phyloP scores from a whole-genome alignment of 177 flowering plant genomes.

The Tripterygium wilfordii region DNA sequence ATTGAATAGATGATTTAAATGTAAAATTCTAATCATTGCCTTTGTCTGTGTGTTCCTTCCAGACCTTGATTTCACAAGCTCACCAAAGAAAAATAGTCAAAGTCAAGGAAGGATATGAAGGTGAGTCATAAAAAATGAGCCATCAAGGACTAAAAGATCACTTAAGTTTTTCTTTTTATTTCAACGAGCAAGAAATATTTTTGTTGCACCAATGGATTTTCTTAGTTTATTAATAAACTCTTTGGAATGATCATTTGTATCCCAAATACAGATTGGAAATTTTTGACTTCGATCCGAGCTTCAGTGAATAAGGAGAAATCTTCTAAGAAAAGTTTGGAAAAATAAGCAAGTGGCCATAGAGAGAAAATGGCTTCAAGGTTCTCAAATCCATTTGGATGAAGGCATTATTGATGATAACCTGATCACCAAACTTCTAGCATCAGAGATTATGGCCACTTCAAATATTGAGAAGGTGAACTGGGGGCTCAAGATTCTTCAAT shows the following conservation, averaged over 20 bases:
- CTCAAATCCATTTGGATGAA: slow-evolving; percentile 13
- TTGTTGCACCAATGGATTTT: background rate
- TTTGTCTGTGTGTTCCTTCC: slow-evolving; percentile 79
- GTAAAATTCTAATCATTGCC: too few relatives aligned
- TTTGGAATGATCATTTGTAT: background rate
- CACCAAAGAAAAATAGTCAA: slow-evolving; percentile 44
- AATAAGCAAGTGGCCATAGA: slow-evolving; percentile 16
- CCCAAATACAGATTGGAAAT: slow-evolving; percentile 39
- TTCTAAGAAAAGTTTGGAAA: slow-evolving; percentile 19
- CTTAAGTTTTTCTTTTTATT: slow-evolving; percentile 70
- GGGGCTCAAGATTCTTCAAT: slow-evolving; percentile 12
- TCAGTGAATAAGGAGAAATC: slow-evolving; percentile 28
- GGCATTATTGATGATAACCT: slow-evolving; percentile 19
- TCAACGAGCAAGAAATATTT: slow-evolving; percentile 47
- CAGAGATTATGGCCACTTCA: slow-evolving; percentile 19
- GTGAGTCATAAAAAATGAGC: slow-evolving; percentile 34
- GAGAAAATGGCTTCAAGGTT: slow-evolving; percentile 22
- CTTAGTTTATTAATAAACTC: background rate
- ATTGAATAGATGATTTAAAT: too few relatives aligned
- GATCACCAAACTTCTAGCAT: slow-evolving; percentile 14
- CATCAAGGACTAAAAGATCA: slow-evolving; percentile 32
- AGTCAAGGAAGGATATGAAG: slow-evolving; percentile 36
- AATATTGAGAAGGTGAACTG: slow-evolving; percentile 16
- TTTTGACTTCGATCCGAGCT: slow-evolving; percentile 51
- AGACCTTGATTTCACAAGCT: slow-evolving; percentile 74